Evolutionary conservation across 352 stramenopile genomes (phyloP).

Genomic region (Phytopythium chamaehyphon): DNA sequence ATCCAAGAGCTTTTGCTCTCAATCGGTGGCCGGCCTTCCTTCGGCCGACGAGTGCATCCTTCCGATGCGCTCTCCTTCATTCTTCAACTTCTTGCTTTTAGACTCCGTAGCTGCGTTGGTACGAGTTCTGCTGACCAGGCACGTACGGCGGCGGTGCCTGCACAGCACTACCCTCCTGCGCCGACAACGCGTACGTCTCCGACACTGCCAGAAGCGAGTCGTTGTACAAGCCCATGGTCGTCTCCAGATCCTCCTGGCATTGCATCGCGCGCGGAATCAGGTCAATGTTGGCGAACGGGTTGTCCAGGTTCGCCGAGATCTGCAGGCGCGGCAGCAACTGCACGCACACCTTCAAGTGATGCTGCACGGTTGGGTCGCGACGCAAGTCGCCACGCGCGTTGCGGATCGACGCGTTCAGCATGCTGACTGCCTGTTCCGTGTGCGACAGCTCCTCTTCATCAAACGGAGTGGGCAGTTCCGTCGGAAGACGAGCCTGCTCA

Average conservation of each 20-base stretch:
- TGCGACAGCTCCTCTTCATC: conserved; percentile 84
- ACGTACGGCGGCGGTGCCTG: conserved; percentile 79
- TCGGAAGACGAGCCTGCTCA: conserved; percentile 74
- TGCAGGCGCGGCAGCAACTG: conserved; percentile 80
- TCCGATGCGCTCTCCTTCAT: conserved; percentile 2
- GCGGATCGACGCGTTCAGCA: conserved; percentile 77
- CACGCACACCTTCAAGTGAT: conserved; percentile 85
- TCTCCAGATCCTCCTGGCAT: conserved; percentile 85
- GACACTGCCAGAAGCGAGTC: conserved; percentile 84
- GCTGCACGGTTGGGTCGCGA: conserved; percentile 75
- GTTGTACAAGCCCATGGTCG: conserved; percentile 87
- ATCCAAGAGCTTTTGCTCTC: not conserved
- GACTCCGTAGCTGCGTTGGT: conserved; percentile 84
- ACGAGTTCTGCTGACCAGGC: conserved; percentile 87
- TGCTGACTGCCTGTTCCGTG: conserved; percentile 75
- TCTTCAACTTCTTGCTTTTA: conserved; percentile 23
- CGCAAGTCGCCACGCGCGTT: conserved; percentile 78
- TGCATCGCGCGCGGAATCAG: conserved; percentile 86
- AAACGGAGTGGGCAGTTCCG: conserved; percentile 77
- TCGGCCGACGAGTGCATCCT: conserved; percentile 5
- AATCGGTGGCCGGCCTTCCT: not conserved
- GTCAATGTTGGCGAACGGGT: conserved; percentile 86
- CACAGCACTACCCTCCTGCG: conserved; percentile 49
- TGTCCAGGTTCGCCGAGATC: conserved; percentile 88
- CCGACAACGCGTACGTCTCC: conserved; percentile 82